Percentiles rank a stretch among this genome's conserved stretches.
phyloP scores from a whole-genome alignment of 768 basidiomycete species.

The Boletus pseudo-olivaceus region DNA sequence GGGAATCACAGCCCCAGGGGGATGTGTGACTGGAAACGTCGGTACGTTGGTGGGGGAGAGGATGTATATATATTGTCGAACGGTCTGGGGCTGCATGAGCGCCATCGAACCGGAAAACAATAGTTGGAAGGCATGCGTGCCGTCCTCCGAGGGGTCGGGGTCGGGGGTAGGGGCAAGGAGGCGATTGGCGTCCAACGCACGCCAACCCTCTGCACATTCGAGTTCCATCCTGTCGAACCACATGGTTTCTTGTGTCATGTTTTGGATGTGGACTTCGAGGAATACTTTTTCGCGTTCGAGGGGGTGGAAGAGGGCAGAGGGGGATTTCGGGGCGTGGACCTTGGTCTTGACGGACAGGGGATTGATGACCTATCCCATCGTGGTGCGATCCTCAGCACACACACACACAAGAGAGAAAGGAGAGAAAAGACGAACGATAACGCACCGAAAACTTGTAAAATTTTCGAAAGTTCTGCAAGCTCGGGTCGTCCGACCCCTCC shows the following conservation, averaged over 20 bases:
- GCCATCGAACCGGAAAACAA: slow-evolving; percentile 63
- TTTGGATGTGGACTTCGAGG: slow-evolving; percentile 91
- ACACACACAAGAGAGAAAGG: background rate
- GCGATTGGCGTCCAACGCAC: slow-evolving; percentile 51
- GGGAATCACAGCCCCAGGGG: slow-evolving; percentile 70
- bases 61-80: slow-evolving; percentile 85
- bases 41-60: slow-evolving; percentile 52
- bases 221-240: slow-evolving; percentile 81
- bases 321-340: slow-evolving; percentile 73
- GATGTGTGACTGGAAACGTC: slow-evolving; percentile 44
- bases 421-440: slow-evolving; percentile 8
- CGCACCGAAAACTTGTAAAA: slow-evolving; percentile 90
- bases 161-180: slow-evolving; percentile 11
- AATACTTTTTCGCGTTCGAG: slow-evolving; percentile 77
- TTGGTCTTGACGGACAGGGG: slow-evolving; percentile 95
- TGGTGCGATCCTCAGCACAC: background rate
- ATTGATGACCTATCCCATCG: slow-evolving; percentile 69
- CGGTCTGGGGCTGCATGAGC: slow-evolving; percentile 79
- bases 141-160: background rate
- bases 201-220: slow-evolving; percentile 68
- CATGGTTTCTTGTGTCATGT: slow-evolving; percentile 72
- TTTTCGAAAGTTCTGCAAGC: slow-evolving; percentile 71
- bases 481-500: slow-evolving; percentile 51
- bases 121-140: slow-evolving; percentile 22
- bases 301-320: slow-evolving; percentile 62